A percentile compares a stretch with the other conserved stretches of the same genome.
Evolutionary conservation across 2,329 filamentous ascomycete genomes (phyloP).

Genomic region (Sporothrix dimorphospora): DNA sequence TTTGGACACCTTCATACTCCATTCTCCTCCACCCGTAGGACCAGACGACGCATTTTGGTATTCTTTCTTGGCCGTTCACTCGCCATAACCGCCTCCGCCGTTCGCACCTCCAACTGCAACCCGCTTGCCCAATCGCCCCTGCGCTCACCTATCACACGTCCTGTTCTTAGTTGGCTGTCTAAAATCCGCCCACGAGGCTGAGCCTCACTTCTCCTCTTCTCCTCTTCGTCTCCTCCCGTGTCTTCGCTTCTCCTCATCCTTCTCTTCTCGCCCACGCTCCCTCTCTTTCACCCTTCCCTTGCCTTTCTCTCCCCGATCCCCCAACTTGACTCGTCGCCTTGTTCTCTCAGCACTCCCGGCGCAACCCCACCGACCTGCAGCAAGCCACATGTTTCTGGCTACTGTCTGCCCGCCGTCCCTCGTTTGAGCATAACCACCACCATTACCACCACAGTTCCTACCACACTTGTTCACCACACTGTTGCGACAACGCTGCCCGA

Average conservation of each 20-base stretch:
- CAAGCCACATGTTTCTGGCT: conserved; percentile 17
- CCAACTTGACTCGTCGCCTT: neutral
- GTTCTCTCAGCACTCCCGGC: neutral
- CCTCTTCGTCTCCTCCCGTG: neutral
- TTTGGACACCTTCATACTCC: neutral
- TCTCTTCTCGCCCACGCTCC: neutral
- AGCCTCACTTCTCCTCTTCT: conserved; percentile 7
- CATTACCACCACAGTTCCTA: no score
- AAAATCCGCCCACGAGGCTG: conserved; percentile 18
- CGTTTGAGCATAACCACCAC: neutral
- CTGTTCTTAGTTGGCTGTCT: no score
- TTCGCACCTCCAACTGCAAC: neutral
- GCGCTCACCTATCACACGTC: neutral
- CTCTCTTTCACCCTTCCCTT: neutral
- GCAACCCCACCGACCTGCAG: conserved; percentile 11
- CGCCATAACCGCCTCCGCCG: neutral
- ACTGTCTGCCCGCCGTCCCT: neutral
- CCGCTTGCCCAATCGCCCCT: neutral
- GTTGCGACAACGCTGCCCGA: neutral
- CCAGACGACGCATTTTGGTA: neutral
- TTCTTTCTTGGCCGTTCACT: neutral
- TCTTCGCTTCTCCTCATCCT: neutral
- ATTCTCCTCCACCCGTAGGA: neutral
- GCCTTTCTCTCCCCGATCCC: neutral
- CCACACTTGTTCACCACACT: conserved; percentile 8